Evolutionary conservation across 345 rosid genomes (phyloP).

Genomic region (Aquilaria yunnanensis): DNA sequence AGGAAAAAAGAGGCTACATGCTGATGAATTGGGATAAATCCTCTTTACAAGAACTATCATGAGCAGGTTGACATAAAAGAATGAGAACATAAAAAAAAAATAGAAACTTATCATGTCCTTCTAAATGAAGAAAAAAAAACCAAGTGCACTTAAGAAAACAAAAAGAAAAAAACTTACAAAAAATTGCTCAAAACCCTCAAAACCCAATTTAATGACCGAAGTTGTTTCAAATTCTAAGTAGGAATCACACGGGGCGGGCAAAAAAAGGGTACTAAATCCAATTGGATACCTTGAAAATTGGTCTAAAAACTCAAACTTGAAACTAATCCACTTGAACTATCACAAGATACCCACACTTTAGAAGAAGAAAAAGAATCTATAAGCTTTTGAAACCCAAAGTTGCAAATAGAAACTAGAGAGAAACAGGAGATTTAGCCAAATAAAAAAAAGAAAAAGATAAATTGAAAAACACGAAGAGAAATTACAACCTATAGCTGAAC

Average conservation of each 20-base stretch:
- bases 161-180: constrained; percentile 17
- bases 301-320: constrained; percentile 16
- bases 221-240: constrained; percentile 10
- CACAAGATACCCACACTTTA: constrained; percentile 5
- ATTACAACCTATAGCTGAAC: no score
- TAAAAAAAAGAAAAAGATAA: constrained; percentile 1
- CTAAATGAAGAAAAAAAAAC: background rate
- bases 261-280: constrained; percentile 9
- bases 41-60: constrained; percentile 6
- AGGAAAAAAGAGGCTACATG: background rate
- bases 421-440: constrained; percentile 1
- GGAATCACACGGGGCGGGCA: constrained; percentile 10
- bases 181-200: constrained; percentile 11
- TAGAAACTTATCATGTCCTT: background rate
- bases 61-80: background rate
- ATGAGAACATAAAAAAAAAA: background rate
- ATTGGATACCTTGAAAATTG: constrained; percentile 19
- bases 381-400: constrained; percentile 4
- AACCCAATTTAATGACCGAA: constrained; percentile 3
- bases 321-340: constrained; percentile 13
- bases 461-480: background rate
- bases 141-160: background rate
- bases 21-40: constrained; percentile 5
- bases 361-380: constrained; percentile 16
- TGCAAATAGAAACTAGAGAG: background rate